Conservation (phyloP, 1,284 basidiomycete genomes). For the Albatrellus sp. region DNA sequence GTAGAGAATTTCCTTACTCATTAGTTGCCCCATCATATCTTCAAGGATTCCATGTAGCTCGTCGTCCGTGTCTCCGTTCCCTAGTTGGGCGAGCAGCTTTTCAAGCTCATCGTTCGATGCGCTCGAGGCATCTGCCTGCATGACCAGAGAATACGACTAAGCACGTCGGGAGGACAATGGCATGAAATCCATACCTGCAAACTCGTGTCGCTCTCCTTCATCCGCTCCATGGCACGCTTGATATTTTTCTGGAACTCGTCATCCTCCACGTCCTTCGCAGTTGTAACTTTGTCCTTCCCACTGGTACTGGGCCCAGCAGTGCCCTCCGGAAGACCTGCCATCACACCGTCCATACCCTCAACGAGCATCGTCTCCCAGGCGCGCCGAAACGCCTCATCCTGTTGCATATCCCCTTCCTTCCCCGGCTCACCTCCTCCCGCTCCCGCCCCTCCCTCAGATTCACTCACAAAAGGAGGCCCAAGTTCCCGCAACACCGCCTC, state of each 20-base stretch:
- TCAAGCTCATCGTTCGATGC: slow-evolving; percentile 30
- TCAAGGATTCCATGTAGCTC: slow-evolving; percentile 74
- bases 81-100: slow-evolving; percentile 34
- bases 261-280: slow-evolving; percentile 21
- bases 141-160: slow-evolving; percentile 4
- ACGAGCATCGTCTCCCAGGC: slow-evolving; percentile 71
- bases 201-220: slow-evolving; percentile 62
- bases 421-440: not conserved
- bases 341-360: slow-evolving; percentile 44
- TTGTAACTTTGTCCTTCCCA: slow-evolving; percentile 14
- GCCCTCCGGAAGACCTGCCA: slow-evolving; percentile 19
- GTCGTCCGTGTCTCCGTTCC: slow-evolving; percentile 36
- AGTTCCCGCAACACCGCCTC: slow-evolving; percentile 73
- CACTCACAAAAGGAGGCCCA: slow-evolving; percentile 21
- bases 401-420: slow-evolving; percentile 21
- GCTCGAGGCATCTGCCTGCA: slow-evolving; percentile 19
- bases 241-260: slow-evolving; percentile 69
- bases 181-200: slow-evolving; percentile 24
- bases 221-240: slow-evolving; percentile 67
- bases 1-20: slow-evolving; percentile 89
- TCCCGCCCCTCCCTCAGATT: slow-evolving; percentile 2
- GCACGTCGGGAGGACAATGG: slow-evolving; percentile 2
- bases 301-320: not conserved
- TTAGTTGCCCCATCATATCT: slow-evolving; percentile 86
- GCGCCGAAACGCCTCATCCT: slow-evolving; percentile 37